phyloP scores from a whole-genome alignment of 2,329 filamentous ascomycete genomes.

The Penicillium sp. region DNA sequence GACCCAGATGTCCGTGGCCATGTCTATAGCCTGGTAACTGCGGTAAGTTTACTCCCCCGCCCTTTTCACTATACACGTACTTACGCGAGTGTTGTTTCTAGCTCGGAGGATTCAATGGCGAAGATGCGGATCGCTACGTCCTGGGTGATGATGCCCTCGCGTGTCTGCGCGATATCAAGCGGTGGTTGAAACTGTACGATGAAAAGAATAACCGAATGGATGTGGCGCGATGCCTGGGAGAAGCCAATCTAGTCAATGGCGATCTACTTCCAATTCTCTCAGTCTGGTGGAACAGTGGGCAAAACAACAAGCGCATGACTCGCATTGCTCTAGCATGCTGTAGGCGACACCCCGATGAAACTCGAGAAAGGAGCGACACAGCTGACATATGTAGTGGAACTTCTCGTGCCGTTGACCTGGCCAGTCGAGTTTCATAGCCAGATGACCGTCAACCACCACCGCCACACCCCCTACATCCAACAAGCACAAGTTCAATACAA shows the following conservation, averaged over 20 bases:
- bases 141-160: conserved; percentile 92
- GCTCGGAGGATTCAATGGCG: conserved; percentile 80
- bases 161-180: conserved; percentile 87
- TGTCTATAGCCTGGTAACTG: conserved; percentile 89
- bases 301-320: conserved; percentile 72
- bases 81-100: conserved; percentile 39
- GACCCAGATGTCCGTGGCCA: conserved; percentile 92
- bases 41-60: conserved; percentile 59
- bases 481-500: conserved; percentile 90
- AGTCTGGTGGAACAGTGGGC: conserved; percentile 71
- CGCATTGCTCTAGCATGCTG: conserved; percentile 78
- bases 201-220: conserved; percentile 92
- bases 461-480: conserved; percentile 86
- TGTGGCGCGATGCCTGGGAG: conserved; percentile 86
- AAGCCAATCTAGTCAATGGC: conserved; percentile 86
- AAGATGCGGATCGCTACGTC: conserved; percentile 79
- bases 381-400: conserved; percentile 59
- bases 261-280: conserved; percentile 89
- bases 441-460: conserved; percentile 90
- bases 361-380: neutral
- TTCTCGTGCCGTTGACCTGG: conserved; percentile 93
- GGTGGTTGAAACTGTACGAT: conserved; percentile 94
- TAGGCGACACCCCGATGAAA: conserved; percentile 32
- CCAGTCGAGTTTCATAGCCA: conserved; percentile 78
- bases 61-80: conserved; percentile 16